phyloP scores from a whole-genome alignment of 78 protist genomes.

The Andalucia godoyi region DNA sequence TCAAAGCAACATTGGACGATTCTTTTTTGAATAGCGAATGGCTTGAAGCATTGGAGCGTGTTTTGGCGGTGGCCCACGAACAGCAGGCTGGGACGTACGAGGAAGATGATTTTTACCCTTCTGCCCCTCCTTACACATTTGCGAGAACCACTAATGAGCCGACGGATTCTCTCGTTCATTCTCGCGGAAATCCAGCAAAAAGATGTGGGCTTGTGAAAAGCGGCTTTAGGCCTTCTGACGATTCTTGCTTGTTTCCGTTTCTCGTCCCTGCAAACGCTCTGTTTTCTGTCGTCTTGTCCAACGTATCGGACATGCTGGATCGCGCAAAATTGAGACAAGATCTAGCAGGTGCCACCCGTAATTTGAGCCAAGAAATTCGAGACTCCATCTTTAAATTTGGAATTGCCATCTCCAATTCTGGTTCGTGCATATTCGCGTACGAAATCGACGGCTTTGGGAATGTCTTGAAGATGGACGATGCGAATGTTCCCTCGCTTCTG shows the following conservation, averaged over 20 bases:
- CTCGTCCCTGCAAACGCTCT: constrained; percentile 30
- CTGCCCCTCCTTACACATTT: neutral
- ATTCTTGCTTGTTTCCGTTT: constrained; percentile 11
- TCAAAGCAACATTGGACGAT: neutral
- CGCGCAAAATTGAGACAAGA: neutral
- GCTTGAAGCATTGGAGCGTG: neutral
- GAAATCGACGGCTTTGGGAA: constrained; percentile 41
- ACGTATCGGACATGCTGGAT: too few relatives aligned
- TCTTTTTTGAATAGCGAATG: constrained; percentile 6
- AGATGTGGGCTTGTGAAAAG: neutral
- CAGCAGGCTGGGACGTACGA: neutral
- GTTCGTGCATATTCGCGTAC: constrained; percentile 14
- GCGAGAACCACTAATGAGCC: constrained; percentile 1
- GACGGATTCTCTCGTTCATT: neutral
- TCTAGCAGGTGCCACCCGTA: neutral
- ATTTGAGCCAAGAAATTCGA: neutral
- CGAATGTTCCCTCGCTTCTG: constrained; percentile 36
- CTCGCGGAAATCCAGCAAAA: neutral
- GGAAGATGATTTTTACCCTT: too few relatives aligned
- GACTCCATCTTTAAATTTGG: neutral
- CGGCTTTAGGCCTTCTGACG: constrained; percentile 36
- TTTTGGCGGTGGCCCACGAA: neutral
- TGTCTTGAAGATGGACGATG: constrained; percentile 29
- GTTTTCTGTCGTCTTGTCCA: constrained; percentile 1
- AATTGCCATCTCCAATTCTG: neutral